A percentile compares a stretch with the other conserved stretches of the same genome.
phyloP scores from a whole-genome alignment of 2,329 filamentous ascomycete species.

The Scedosporium apiospermum region DNA sequence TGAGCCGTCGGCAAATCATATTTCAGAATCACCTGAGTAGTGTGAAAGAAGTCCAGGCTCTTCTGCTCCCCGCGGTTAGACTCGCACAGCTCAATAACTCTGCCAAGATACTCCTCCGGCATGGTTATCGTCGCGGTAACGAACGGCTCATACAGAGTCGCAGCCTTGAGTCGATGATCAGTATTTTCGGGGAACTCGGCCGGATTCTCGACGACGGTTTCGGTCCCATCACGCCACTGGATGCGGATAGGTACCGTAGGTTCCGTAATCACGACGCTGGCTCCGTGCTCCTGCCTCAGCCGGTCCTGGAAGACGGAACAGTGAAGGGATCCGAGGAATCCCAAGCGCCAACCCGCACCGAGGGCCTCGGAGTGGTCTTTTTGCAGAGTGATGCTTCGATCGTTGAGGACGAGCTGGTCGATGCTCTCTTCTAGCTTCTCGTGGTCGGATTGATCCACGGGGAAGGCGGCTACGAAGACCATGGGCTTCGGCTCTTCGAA shows the following conservation, averaged over 20 bases:
- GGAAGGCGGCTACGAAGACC: conserved; percentile 97
- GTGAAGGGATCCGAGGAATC: conserved; percentile 92
- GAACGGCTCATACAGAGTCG: conserved; percentile 41
- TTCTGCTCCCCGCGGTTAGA: conserved; percentile 79
- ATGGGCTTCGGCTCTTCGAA: conserved; percentile 98
- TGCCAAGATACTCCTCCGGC: conserved; percentile 87
- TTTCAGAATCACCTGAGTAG: conserved; percentile 86
- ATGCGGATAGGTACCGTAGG: conserved; percentile 91
- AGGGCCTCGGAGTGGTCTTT: conserved; percentile 93
- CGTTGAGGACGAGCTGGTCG: conserved; percentile 85
- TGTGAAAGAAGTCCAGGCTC: conserved; percentile 82
- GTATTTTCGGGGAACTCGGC: conserved; percentile 72
- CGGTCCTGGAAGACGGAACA: conserved; percentile 99
- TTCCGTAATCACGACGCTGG: conserved; percentile 92
- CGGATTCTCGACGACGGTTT: conserved; percentile 75
- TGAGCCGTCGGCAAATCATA: conserved; percentile 84
- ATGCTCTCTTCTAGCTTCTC: conserved; percentile 87
- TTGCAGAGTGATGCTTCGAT: conserved; percentile 84
- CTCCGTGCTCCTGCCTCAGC: conserved; percentile 85
- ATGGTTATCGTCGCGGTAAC: conserved; percentile 80
- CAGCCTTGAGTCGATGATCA: conserved; percentile 32
- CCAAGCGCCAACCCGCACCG: conserved; percentile 86
- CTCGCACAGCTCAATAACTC: conserved; percentile 92
- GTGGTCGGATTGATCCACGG: conserved; percentile 83
- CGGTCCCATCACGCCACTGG: conserved; percentile 65